Conservation (phyloP, 208 protist species). For the Acanthamoeba divionensis region DNA sequence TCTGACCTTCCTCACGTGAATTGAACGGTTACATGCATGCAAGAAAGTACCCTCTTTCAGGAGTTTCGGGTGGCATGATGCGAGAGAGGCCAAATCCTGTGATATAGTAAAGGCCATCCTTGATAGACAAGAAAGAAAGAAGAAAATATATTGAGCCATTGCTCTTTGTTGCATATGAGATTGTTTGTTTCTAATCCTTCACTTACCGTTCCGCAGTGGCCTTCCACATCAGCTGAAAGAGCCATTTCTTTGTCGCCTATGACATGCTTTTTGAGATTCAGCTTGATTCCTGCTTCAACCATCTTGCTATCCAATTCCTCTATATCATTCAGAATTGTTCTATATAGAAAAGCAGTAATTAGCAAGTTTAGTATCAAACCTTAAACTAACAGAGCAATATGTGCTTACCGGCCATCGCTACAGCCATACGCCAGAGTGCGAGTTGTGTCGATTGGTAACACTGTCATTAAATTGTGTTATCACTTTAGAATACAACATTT, state of each 20-base stretch:
- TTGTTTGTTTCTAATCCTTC: not conserved
- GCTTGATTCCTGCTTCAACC: slow-evolving; percentile 13
- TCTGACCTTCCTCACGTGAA: not conserved
- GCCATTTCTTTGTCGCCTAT: slow-evolving; percentile 44
- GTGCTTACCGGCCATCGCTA: not conserved
- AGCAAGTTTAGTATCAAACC: too few relatives aligned
- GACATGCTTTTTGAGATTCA: slow-evolving; percentile 54
- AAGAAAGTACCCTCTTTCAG: slow-evolving; percentile 28
- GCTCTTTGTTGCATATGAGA: not conserved
- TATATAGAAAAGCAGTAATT: too few relatives aligned
- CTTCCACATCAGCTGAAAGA: slow-evolving; percentile 1
- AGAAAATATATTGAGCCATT: not conserved
- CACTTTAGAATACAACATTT: not conserved
- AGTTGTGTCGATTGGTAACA: slow-evolving; percentile 37
- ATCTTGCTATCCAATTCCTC: slow-evolving; percentile 35
- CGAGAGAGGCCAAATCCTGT: slow-evolving; percentile 20
- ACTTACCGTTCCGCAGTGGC: slow-evolving; percentile 22
- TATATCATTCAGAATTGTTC: slow-evolving; percentile 35
- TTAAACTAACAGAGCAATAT: too few relatives aligned
- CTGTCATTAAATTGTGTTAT: not conserved
- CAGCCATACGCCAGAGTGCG: slow-evolving; percentile 18
- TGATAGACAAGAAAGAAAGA: not conserved
- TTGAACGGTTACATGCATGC: not conserved
- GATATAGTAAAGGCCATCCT: slow-evolving; percentile 45
- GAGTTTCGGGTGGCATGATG: slow-evolving; percentile 46